Conservation (phyloP, 768 basidiomycete genomes). For the Mycena polygramma region DNA sequence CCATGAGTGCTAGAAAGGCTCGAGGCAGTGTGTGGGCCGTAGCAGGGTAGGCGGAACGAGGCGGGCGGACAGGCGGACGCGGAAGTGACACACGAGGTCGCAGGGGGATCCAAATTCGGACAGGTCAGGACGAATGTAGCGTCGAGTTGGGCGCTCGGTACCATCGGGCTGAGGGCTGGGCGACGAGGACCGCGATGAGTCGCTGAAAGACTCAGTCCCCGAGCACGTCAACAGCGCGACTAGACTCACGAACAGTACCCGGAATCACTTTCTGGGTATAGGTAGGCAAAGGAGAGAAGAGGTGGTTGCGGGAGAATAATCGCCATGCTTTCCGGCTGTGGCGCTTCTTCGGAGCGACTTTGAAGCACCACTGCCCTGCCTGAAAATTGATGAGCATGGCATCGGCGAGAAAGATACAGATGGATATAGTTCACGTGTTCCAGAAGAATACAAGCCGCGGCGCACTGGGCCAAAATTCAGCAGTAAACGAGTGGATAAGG, state of each 20-base stretch:
- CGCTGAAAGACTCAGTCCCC: background rate
- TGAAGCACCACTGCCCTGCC: background rate
- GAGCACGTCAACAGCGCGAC: background rate
- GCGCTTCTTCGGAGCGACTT: background rate
- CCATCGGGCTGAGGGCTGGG: background rate
- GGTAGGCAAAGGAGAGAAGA: background rate
- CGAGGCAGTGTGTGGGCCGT: background rate
- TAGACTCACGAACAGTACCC: slow-evolving; percentile 23
- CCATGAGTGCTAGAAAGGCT: background rate
- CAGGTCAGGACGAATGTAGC: slow-evolving; percentile 26
- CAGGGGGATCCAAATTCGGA: slow-evolving; percentile 10
- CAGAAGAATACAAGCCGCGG: slow-evolving; percentile 10
- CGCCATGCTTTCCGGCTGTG: background rate
- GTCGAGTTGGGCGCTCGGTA: slow-evolving; percentile 4
- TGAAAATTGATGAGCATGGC: background rate
- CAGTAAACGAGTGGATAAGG: background rate
- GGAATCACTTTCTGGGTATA: slow-evolving; percentile 12
- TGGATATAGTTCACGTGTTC: slow-evolving; percentile 3
- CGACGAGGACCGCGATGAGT: slow-evolving; percentile 9
- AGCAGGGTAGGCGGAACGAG: background rate
- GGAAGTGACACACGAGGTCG: slow-evolving; percentile 12
- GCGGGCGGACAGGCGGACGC: slow-evolving; percentile 1
- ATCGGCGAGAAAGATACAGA: too few species aligned
- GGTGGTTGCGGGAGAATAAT: slow-evolving; percentile 23
- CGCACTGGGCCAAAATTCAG: slow-evolving; percentile 14